Conservation (phyloP, 768 basidiomycete species). For the Pleurotus ostreatus region DNA sequence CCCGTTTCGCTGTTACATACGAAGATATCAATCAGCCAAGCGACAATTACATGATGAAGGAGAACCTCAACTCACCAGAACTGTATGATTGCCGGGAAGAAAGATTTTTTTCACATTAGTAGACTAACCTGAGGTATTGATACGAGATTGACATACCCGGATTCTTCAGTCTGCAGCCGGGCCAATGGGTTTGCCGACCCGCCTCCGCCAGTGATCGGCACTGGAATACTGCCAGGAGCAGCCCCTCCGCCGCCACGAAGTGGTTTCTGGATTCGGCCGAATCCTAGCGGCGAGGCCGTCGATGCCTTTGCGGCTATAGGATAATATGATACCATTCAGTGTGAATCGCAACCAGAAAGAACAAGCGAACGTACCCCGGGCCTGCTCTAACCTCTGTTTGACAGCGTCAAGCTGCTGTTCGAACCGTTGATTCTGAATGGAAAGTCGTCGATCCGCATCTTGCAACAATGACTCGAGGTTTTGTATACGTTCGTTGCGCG, state of each 20-base stretch:
- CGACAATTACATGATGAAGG: constrained; percentile 13
- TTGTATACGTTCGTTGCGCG: constrained; percentile 96
- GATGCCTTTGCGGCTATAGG: constrained; percentile 72
- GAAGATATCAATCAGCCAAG: constrained; percentile 15
- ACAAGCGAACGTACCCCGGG: constrained; percentile 60
- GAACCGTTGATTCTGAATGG: constrained; percentile 94
- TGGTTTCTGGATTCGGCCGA: constrained; percentile 96
- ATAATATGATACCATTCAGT: constrained; percentile 9
- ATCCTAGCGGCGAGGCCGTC: constrained; percentile 67
- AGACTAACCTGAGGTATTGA: constrained; percentile 2
- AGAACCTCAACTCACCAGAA: constrained; percentile 35
- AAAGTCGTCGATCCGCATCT: constrained; percentile 89
- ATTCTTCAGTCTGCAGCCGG: constrained; percentile 80
- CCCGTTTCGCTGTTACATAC: constrained; percentile 67
- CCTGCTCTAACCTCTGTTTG: constrained; percentile 88
- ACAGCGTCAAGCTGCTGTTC: constrained; percentile 90
- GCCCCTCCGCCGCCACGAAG: constrained; percentile 88
- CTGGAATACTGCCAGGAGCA: constrained; percentile 33
- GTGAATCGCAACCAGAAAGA: constrained; percentile 10
- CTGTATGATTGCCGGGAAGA: constrained; percentile 10
- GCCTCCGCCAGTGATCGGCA: constrained; percentile 37
- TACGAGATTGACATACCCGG: constrained; percentile 44
- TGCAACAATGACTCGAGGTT: constrained; percentile 91
- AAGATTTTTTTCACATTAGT: constrained; percentile 12
- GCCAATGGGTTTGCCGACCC: constrained; percentile 57